Base-by-base conservation (phyloP, 176 grass and related monocot genomes). In the Aegilops umbellulata region DNA sequence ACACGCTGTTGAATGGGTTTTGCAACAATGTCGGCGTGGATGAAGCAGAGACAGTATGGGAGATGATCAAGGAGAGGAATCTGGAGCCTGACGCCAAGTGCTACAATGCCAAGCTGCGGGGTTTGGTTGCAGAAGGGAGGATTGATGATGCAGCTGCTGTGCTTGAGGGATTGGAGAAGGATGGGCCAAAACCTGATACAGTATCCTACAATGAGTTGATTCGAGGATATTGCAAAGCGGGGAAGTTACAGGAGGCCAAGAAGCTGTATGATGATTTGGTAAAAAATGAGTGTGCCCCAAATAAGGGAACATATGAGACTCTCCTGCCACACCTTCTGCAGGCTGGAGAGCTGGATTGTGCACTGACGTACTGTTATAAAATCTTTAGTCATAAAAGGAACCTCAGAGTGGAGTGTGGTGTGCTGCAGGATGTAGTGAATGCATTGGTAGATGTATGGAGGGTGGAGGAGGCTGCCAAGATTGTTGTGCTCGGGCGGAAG, bases 41-140 rank as follows among this genome's bases (percentile, higher is more conserved):
- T 19, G 90, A 81, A 1, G 86, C 80, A 0, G 68, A 89, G 51
- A 87, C 78, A 31, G 44, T 91, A 34, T 92, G 92, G 94, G 51
- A 77, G 15, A 83, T 94, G 82, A 94, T 97, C 83, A 83, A 49
- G 85, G 70, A 92, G 87, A 90, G 82, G 76, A 86, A 86, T 89
- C 2, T 90, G 47, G 26, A 75, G 77, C 88, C 86, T 0, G 39
- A 90, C 17, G 7, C 23, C 1, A 92, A 64, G 67, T 26, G 76
- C 82, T 97, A 88, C 83, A 94, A 94, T 62, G 77, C 88, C 53
- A 94, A 91, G 61, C 19, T 97, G 34, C 80, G 90, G 42, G 83
- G 83, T 46, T 79, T 97, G 77, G 62, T 92, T 69, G 32, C 47
- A 1, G 20, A 76, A 53, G 86, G 81, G 16, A 91, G 47, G 31